Evolutionary conservation across 1,139 yeast species (phyloP).

Genomic region (Yamadazyma mexicana): DNA sequence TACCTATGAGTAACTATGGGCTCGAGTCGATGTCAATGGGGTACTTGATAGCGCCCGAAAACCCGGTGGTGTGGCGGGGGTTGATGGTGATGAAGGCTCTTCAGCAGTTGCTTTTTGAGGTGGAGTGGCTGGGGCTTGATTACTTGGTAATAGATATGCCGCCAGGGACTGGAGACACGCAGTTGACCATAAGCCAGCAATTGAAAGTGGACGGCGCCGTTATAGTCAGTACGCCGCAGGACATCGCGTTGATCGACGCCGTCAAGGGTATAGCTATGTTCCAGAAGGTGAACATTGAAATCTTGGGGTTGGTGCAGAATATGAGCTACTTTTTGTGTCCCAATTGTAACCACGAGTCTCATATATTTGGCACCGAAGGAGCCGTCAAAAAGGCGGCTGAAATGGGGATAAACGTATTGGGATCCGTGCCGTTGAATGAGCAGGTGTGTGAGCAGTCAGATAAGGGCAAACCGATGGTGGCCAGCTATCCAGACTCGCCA

Average conservation of each 20-base stretch:
- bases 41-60: slow-evolving; percentile 64
- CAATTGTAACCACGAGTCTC: slow-evolving; percentile 56
- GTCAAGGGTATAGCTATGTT: slow-evolving; percentile 82
- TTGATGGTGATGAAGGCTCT: slow-evolving; percentile 85
- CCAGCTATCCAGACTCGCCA: slow-evolving; percentile 40
- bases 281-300: slow-evolving; percentile 69
- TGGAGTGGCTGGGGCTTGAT: slow-evolving; percentile 75
- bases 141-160: slow-evolving; percentile 81
- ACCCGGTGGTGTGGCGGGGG: slow-evolving; percentile 86
- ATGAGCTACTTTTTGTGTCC: slow-evolving; percentile 82
- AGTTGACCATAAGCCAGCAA: slow-evolving; percentile 77
- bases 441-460: slow-evolving; percentile 66
- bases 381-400: slow-evolving; percentile 58
- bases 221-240: slow-evolving; percentile 86
- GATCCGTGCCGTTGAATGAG: slow-evolving; percentile 66
- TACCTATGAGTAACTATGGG: slow-evolving; percentile 78
- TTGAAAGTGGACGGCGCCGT: slow-evolving; percentile 77
- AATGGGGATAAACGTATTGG: slow-evolving; percentile 53
- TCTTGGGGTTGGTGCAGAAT: slow-evolving; percentile 77
- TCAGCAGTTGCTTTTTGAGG: slow-evolving; percentile 79
- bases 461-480: slow-evolving; percentile 62
- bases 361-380: slow-evolving; percentile 73
- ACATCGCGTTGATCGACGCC: slow-evolving; percentile 79
- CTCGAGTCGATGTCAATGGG: slow-evolving; percentile 91
- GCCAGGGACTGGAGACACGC: slow-evolving; percentile 92